Percentiles rank a stretch among this genome's conserved stretches.
phyloP scores from a whole-genome alignment of 805 yeast species.

The Jamesozyma piceae region DNA sequence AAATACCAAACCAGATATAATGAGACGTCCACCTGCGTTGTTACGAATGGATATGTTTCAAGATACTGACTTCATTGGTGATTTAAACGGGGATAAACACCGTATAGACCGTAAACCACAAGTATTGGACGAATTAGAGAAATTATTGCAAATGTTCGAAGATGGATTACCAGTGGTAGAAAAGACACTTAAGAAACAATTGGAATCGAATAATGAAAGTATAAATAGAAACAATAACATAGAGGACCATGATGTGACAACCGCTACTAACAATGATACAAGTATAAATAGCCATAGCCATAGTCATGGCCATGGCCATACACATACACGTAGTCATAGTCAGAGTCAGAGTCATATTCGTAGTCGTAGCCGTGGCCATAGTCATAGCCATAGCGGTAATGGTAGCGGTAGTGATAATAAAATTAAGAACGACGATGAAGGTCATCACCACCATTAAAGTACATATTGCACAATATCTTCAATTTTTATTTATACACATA shows the following conservation, averaged over 20 bases:
- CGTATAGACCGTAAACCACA: slow-evolving; percentile 22
- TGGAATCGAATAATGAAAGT: slow-evolving; percentile 1
- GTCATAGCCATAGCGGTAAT: neutral
- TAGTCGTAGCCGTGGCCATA: neutral
- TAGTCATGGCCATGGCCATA: neutral
- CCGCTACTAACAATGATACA: neutral
- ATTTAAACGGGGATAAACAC: slow-evolving; percentile 1
- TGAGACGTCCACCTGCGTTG: slow-evolving; percentile 24
- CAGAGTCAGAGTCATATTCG: neutral
- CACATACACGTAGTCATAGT: neutral
- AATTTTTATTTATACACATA: no score
- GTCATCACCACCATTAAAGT: no score
- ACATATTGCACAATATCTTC: no score
- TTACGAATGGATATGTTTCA: slow-evolving; percentile 23
- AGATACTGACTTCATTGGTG: slow-evolving; percentile 14
- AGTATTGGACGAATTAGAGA: slow-evolving; percentile 24
- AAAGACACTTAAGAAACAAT: slow-evolving; percentile 20
- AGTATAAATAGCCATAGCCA: neutral
- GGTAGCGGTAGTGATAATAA: neutral
- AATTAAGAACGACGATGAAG: neutral
- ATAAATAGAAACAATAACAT: no score
- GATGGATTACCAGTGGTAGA: slow-evolving; percentile 26
- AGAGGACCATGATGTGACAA: no score
- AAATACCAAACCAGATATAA: neutral
- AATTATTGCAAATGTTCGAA: slow-evolving; percentile 22